A percentile compares a stretch with the other conserved stretches of the same genome.
These are phyloP conservation scores for Trichoderma koningiopsis DNA, from an alignment of 2,329 filamentous ascomycete species.

Conservation along the genomic window DNA sequence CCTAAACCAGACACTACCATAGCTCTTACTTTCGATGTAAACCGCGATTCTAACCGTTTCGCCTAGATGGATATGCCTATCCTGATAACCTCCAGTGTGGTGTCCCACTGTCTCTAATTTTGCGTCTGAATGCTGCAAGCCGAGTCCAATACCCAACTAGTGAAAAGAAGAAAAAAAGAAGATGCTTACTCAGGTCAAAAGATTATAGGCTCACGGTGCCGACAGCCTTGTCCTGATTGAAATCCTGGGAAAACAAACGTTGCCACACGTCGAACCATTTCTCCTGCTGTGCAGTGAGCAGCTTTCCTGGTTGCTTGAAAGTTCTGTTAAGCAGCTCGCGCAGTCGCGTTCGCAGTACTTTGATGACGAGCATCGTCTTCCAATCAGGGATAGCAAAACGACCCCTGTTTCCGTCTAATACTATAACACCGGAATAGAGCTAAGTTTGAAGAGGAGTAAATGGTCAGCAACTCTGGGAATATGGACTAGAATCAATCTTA, in stretches of 20 bases:
- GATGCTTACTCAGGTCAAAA: not conserved
- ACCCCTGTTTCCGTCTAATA: constrained; percentile 84
- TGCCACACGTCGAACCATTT: constrained; percentile 77
- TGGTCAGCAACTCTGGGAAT: not conserved
- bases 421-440: constrained; percentile 84
- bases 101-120: not conserved
- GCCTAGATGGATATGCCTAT: constrained; percentile 1
- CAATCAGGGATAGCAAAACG: constrained; percentile 83
- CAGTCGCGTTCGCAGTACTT: constrained; percentile 71
- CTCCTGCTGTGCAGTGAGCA: constrained; percentile 66
- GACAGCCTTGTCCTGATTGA: constrained; percentile 36
- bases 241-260: constrained; percentile 63
- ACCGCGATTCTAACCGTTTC: not conserved
- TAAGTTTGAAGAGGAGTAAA: constrained; percentile 38
- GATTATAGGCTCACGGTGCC: not conserved
- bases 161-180: not conserved
- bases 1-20: not conserved
- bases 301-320: constrained; percentile 68
- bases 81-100: constrained; percentile 5
- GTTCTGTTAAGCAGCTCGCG: constrained; percentile 72
- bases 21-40: not conserved
- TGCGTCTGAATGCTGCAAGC: not conserved
- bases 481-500: not conserved
- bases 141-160: not conserved
- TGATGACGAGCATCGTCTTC: constrained; percentile 89